Evolutionary conservation across 495 filamentous ascomycete species (phyloP).

Genomic region (Aspergillus nanangensis): DNA sequence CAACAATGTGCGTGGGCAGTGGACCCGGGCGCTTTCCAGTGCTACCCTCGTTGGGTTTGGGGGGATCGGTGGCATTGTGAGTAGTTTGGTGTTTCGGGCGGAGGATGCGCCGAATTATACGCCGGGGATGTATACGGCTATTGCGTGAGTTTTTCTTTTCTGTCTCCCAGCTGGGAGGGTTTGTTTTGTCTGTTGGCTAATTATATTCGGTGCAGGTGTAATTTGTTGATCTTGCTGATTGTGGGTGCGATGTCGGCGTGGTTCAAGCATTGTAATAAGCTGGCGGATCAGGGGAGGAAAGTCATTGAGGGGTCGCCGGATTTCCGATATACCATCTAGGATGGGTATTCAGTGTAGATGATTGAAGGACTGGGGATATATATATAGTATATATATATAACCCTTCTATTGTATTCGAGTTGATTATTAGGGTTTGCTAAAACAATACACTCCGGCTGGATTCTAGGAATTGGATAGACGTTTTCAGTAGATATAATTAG

Average conservation of each 20-base stretch:
- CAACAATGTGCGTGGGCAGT: constrained; percentile 64
- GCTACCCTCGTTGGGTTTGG: constrained; percentile 54
- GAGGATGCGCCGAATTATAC: constrained; percentile 53
- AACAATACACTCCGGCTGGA: no score
- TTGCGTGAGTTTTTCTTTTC: constrained; percentile 33
- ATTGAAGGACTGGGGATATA: background rate
- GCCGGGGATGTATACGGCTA: constrained; percentile 49
- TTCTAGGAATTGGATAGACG: no score
- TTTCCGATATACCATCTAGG: constrained; percentile 4
- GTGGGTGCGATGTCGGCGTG: background rate
- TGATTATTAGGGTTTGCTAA: no score
- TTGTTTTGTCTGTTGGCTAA: background rate
- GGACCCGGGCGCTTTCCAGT: constrained; percentile 58
- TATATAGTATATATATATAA: no score
- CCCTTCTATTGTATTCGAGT: background rate
- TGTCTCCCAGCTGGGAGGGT: background rate
- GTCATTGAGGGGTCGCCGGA: constrained; percentile 1
- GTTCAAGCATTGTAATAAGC: constrained; percentile 1
- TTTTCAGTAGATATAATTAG: no score
- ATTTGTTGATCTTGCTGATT: constrained; percentile 2
- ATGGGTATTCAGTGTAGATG: background rate
- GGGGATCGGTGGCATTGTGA: constrained; percentile 57
- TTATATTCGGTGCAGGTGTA: background rate
- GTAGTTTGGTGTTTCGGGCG: constrained; percentile 52
- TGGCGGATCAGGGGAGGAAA: constrained; percentile 1